These are phyloP conservation scores for Colletotrichum siamense DNA, from an alignment of 2,329 filamentous ascomycete genomes.

Conservation along the genomic window DNA sequence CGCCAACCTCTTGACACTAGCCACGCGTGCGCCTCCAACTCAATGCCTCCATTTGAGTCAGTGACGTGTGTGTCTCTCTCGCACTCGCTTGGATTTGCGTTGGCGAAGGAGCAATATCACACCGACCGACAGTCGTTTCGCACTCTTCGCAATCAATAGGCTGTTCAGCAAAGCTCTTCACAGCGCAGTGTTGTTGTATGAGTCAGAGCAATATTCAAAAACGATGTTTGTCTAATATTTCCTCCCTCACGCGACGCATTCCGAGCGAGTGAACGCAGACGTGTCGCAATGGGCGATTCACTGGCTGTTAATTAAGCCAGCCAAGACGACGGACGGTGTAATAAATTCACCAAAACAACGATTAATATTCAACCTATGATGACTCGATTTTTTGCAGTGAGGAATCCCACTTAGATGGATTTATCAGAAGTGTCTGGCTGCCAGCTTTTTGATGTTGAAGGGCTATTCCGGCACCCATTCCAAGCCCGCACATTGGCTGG, in stretches of 20 bases:
- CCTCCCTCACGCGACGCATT: too few species aligned
- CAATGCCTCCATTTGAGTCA: not conserved
- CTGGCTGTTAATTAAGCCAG: not conserved
- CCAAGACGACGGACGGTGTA: not conserved
- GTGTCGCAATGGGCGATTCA: not conserved
- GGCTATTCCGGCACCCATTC: not conserved
- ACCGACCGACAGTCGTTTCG: not conserved
- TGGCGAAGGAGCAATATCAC: not conserved
- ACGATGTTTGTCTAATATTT: too few species aligned
- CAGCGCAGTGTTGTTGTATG: too few species aligned
- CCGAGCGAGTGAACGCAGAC: too few species aligned
- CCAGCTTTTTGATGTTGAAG: not conserved
- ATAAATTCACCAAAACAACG: not conserved
- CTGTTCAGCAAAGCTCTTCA: not conserved
- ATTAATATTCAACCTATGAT: not conserved
- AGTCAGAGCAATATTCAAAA: too few species aligned
- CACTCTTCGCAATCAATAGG: not conserved
- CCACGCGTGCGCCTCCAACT: not conserved
- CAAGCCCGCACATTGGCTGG: too few species aligned
- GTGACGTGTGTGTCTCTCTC: not conserved
- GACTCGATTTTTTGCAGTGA: not conserved
- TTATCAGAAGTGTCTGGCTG: not conserved
- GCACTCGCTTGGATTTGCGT: not conserved
- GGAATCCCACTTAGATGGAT: rapidly evolving
- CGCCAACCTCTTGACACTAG: not conserved